Evolutionary conservation across 345 rosid species (phyloP).

Genomic region (Mallotus nudiflorus): DNA sequence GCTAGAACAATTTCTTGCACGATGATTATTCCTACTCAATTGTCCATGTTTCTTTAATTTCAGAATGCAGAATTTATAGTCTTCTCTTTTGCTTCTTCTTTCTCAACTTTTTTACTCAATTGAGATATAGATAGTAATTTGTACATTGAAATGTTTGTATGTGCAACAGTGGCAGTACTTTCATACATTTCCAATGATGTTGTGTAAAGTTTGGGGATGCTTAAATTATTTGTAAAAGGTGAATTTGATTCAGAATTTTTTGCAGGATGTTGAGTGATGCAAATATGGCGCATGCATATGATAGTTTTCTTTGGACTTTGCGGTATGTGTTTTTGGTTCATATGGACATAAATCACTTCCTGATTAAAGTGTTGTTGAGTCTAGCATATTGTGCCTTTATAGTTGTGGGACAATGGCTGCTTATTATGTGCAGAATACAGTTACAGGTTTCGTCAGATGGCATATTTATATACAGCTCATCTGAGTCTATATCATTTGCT

Average conservation of each 20-base stretch:
- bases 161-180: neutral
- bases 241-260: slow-evolving; percentile 18
- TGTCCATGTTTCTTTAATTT: no score
- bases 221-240: slow-evolving; percentile 11
- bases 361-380: neutral
- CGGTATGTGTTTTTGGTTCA: slow-evolving; percentile 46
- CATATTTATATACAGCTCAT: neutral
- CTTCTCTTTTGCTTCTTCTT: neutral
- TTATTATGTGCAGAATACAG: neutral
- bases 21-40: neutral
- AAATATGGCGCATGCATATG: slow-evolving; percentile 65
- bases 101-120: neutral
- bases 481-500: neutral
- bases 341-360: neutral
- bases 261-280: slow-evolving; percentile 84
- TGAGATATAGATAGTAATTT: neutral
- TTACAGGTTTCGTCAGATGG: neutral
- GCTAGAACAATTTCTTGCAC: neutral
- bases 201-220: neutral
- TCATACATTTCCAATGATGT: neutral
- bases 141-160: neutral
- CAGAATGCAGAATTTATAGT: neutral
- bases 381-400: neutral
- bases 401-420: neutral
- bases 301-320: slow-evolving; percentile 87